Evolutionary conservation across 2,329 filamentous ascomycete species (phyloP), one percentile per base, ranked within the genome.

Genomic region (Colletotrichum tropicicola): DNA sequence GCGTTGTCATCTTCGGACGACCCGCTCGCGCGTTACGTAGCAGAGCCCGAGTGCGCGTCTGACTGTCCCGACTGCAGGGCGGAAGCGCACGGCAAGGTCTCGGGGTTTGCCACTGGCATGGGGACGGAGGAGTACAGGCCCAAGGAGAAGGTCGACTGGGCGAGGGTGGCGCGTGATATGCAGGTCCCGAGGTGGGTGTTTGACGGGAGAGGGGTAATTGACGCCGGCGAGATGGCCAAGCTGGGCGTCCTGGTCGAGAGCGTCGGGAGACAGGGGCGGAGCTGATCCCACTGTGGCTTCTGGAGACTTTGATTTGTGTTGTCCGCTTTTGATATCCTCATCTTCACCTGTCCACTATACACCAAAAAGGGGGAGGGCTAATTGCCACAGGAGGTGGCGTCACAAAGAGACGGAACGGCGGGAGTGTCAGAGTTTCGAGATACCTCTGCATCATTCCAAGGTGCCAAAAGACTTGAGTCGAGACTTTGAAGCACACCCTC

Each of bases 171-270:
- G 45, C 72, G 78, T 55, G 73, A 74, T 67, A 86, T 87, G 83
- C 78, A 77, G 51, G 82, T 83, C 74, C 85, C 85, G 10, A 82
- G 80, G 60, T 86, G 83, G 83, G 76, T 87, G 25, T 87, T 87
- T 74, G 85, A 87, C 64, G 85, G 85, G n/a, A 82, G 83, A 58
- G 83, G 84, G 39, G 80, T 86, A 28, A 80, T 87, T 48, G 82
- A 87, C 68, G 78, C 78, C 17, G 73, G 75, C 21, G 77, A 80
- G 68, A 81, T 86, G 78, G 75, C 77, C 39, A 80, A 80, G 74
- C 74, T 87, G n/a, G 84, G 82, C 13, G 78, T 87, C 52, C 76
- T 79, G 17, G 82, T 87, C 9, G 83, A 86, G 77, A 85, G 81
- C 66, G 80, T 87, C 32, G 85, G 85, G 19, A 79, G 81, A 21